Conservation (phyloP, 1,284 basidiomycete genomes). For the Rhodotorula sp. region DNA sequence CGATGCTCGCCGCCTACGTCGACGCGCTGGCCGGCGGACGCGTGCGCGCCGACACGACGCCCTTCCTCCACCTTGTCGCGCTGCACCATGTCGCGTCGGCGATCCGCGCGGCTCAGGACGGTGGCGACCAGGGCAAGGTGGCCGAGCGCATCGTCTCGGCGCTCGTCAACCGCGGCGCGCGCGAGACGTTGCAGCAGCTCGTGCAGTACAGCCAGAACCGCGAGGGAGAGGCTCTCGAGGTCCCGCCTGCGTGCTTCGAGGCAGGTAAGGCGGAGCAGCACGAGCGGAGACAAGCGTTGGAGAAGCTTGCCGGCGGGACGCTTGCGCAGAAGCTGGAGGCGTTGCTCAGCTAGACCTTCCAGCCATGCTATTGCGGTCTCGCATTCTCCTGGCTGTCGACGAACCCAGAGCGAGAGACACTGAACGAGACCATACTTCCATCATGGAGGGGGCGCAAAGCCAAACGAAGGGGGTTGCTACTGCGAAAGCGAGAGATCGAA, state of each 20-base stretch:
- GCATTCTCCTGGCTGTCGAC: no score
- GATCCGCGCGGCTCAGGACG: neutral
- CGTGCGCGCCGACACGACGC: neutral
- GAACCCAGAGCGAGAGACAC: no score
- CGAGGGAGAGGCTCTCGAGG: neutral
- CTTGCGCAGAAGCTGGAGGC: conserved; percentile 5
- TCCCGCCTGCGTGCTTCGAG: conserved; percentile 14
- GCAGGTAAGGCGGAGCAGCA: neutral
- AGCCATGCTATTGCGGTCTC: no score
- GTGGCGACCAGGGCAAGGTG: neutral
- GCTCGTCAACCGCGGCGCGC: conserved; percentile 1
- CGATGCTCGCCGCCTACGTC: conserved; percentile 28
- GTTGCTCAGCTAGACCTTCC: neutral
- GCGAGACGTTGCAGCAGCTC: conserved; percentile 3
- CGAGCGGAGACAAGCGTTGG: conserved; percentile 1
- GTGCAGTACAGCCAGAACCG: conserved; percentile 14
- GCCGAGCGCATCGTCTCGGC: conserved; percentile 7
- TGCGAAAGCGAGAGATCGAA: no score
- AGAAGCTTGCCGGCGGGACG: neutral
- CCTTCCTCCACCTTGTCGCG: conserved; percentile 69
- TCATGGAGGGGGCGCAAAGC: no score
- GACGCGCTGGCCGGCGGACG: conserved; percentile 21
- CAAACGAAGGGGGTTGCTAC: no score
- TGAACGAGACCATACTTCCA: no score
- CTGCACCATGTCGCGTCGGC: conserved; percentile 70